Percentiles rank a stretch among this genome's conserved stretches.
Evolutionary conservation across 305 asterid species (phyloP).

Genomic region (Salvia sclarea): DNA sequence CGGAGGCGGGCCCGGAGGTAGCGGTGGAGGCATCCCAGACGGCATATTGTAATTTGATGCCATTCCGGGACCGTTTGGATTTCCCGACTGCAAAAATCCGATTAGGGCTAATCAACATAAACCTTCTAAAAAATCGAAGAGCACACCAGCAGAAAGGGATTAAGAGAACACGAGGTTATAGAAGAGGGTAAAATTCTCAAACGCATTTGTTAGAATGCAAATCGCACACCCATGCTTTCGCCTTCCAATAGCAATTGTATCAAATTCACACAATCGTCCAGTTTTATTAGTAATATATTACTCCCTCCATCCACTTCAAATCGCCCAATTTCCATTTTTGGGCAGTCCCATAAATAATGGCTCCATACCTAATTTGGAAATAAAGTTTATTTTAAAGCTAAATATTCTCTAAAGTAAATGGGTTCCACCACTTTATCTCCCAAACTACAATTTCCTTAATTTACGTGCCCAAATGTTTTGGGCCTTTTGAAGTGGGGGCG

Average conservation of each 20-base stretch:
- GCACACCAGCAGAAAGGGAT: not conserved
- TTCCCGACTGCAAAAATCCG: conserved; percentile 63
- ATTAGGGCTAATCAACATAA: not conserved
- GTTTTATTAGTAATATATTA: not conserved
- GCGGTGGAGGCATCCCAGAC: conserved; percentile 85
- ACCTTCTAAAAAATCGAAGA: not conserved
- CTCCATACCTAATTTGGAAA: no score
- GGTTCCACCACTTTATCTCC: not conserved
- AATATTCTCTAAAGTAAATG: not conserved
- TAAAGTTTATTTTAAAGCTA: no score
- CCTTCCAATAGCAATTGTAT: not conserved
- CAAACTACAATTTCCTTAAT: no score
- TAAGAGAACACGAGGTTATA: not conserved
- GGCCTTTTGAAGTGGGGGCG: no score
- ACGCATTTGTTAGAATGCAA: not conserved
- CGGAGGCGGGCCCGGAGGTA: conserved; percentile 98
- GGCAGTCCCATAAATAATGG: no score
- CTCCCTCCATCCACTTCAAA: no score
- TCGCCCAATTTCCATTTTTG: no score
- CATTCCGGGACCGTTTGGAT: conserved; percentile 69
- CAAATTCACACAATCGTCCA: no score
- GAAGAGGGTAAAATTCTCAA: no score
- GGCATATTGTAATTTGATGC: conserved; percentile 59
- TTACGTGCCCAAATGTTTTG: no score
- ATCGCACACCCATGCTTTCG: not conserved